These are phyloP conservation scores for Lactuca saligna DNA, from an alignment of 129 eudicot genomes.

Conservation along the genomic window DNA sequence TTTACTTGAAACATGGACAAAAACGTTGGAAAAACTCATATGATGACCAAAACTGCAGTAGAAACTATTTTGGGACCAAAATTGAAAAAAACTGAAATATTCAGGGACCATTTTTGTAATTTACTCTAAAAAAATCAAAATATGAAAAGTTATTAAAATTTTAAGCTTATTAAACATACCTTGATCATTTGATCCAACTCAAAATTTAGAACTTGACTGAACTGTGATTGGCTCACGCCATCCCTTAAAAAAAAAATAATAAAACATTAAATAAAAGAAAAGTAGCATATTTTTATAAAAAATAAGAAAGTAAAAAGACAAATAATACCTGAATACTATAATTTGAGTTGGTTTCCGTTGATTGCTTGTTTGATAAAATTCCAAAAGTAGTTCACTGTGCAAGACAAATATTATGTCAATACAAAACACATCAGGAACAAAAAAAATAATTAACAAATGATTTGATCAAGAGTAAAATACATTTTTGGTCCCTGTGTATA, in stretches of 20 bases:
- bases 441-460: conserved; percentile 4
- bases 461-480: background rate
- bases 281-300: background rate
- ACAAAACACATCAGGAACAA: conserved; percentile 8
- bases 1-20: no score
- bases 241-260: conserved; percentile 55
- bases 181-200: conserved; percentile 92
- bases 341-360: conserved; percentile 79
- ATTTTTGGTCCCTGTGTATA: background rate
- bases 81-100: no score
- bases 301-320: background rate
- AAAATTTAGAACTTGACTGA: conserved; percentile 69
- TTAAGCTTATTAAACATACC: conserved; percentile 40
- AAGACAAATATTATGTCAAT: conserved; percentile 23
- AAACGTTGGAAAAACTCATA: no score
- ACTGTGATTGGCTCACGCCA: conserved; percentile 95
- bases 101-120: no score
- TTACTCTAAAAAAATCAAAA: no score
- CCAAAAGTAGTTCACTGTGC: conserved; percentile 79
- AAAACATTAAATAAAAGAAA: background rate
- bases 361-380: conserved; percentile 75
- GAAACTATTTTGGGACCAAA: no score
- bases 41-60: no score
- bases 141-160: no score
- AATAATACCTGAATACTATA: conserved; percentile 74